These are phyloP conservation scores for Coelastrella sp. DNA, from an alignment of 139 green algal genomes.

Conservation along the genomic window DNA sequence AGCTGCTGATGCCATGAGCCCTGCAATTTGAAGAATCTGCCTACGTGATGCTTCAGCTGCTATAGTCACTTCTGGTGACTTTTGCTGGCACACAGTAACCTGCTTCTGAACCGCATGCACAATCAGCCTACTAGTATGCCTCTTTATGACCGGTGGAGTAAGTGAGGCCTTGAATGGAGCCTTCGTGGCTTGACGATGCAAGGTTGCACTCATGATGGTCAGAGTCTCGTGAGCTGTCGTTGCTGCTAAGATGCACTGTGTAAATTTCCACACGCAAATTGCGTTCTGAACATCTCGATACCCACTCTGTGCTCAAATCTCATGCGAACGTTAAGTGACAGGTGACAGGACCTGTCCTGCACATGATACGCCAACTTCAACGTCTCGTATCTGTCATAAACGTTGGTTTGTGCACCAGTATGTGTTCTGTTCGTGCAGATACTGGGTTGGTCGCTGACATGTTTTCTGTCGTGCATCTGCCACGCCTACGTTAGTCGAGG, in stretches of 20 bases:
- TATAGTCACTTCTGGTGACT: neutral
- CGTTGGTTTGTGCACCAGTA: no score
- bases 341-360: neutral
- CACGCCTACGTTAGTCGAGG: no score
- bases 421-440: no score
- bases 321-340: neutral
- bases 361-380: no score
- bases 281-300: neutral
- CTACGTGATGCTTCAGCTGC: slow-evolving; percentile 14
- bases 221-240: no score
- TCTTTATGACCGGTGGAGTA: neutral
- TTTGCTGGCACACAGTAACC: neutral
- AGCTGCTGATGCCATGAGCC: slow-evolving; percentile 13
- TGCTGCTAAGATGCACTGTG: no score
- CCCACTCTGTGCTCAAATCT: neutral
- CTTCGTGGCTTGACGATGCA: neutral
- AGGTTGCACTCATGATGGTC: neutral
- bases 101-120: neutral
- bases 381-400: no score
- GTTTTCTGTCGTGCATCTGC: neutral
- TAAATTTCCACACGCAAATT: no score
- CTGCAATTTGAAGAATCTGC: slow-evolving; percentile 10
- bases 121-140: neutral
- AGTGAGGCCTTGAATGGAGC: neutral
- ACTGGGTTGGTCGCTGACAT: no score